A percentile compares a stretch with the other conserved stretches of the same genome.
These are phyloP conservation scores for Barnettozyma wickerhamii DNA, from an alignment of 805 yeast genomes.

Conservation along the genomic window DNA sequence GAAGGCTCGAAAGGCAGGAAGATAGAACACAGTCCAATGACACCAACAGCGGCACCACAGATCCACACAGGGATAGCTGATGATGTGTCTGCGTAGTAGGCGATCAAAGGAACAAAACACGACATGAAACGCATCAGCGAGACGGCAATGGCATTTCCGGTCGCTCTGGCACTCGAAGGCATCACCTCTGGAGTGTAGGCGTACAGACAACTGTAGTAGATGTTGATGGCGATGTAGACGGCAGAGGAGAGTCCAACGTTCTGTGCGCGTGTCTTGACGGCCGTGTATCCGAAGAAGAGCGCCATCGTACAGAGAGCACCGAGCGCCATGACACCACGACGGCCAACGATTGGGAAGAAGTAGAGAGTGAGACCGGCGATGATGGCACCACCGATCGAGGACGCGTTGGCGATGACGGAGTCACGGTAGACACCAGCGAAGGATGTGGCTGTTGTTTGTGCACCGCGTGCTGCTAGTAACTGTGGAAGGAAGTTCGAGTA, in stretches of 20 bases:
- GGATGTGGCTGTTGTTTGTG: slow-evolving; percentile 36
- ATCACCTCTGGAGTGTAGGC: slow-evolving; percentile 66
- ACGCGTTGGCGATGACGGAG: slow-evolving; percentile 39
- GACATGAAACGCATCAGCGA: slow-evolving; percentile 49
- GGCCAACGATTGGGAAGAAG: slow-evolving; percentile 33
- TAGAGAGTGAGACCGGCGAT: slow-evolving; percentile 39
- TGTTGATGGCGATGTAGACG: slow-evolving; percentile 36
- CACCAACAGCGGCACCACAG: slow-evolving; percentile 46
- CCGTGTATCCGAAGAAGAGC: slow-evolving; percentile 57
- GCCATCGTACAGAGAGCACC: slow-evolving; percentile 52
- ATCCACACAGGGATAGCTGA: slow-evolving; percentile 29
- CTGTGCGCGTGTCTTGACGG: slow-evolving; percentile 48
- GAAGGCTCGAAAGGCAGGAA: slow-evolving; percentile 48
- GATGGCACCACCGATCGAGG: slow-evolving; percentile 43
- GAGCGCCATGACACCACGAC: slow-evolving; percentile 51
- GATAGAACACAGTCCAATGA: slow-evolving; percentile 41
- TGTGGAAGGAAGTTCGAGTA: slow-evolving; percentile 49
- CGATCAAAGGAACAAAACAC: slow-evolving; percentile 53
- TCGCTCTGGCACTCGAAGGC: slow-evolving; percentile 47
- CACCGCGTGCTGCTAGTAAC: slow-evolving; percentile 45
- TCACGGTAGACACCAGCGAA: slow-evolving; percentile 42
- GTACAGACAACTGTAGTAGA: slow-evolving; percentile 56
- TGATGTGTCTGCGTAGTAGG: slow-evolving; percentile 27
- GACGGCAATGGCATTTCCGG: slow-evolving; percentile 57
- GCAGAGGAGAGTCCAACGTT: slow-evolving; percentile 41